These are phyloP conservation scores for Atalantia buxifolia DNA, from an alignment of 345 rosid genomes.

Conservation along the genomic window DNA sequence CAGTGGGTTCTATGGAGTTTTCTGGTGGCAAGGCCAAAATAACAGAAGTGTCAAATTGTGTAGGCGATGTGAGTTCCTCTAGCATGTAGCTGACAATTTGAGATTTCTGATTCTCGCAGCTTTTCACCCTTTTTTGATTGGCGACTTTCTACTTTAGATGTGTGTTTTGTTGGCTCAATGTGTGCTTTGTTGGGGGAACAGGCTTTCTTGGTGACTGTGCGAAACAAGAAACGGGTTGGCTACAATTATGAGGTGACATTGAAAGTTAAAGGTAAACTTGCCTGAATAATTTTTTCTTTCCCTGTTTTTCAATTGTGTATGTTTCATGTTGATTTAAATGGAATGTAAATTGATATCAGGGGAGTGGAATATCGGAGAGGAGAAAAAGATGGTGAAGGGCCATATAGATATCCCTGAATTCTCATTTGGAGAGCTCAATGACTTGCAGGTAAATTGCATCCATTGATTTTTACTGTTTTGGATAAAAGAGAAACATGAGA, in stretches of 20 bases:
- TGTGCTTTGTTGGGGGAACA: slow-evolving; percentile 22
- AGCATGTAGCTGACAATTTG: not conserved
- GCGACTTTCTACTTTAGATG: not conserved
- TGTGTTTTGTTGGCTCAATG: not conserved
- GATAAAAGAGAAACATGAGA: not conserved
- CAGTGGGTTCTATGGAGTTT: slow-evolving; percentile 66
- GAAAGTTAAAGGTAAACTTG: slow-evolving; percentile 58
- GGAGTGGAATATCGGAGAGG: slow-evolving; percentile 74
- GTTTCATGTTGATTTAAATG: not conserved
- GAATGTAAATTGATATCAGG: slow-evolving; percentile 38
- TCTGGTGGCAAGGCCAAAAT: slow-evolving; percentile 71
- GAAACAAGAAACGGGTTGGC: slow-evolving; percentile 89
- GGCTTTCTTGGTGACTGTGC: slow-evolving; percentile 90
- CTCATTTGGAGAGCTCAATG: slow-evolving; percentile 91
- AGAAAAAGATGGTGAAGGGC: slow-evolving; percentile 55
- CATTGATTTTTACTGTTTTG: slow-evolving; percentile 2
- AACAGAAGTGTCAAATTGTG: slow-evolving; percentile 62
- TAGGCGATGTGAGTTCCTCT: slow-evolving; percentile 71
- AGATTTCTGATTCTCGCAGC: not conserved
- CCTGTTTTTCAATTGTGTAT: not conserved
- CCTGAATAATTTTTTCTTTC: not conserved
- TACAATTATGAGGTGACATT: slow-evolving; percentile 77
- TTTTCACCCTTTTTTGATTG: not conserved
- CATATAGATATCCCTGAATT: slow-evolving; percentile 75
- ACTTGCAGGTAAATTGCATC: slow-evolving; percentile 61